These are phyloP conservation scores for Hanseniaspora clermontiae DNA, from an alignment of 805 yeast genomes.

Conservation along the genomic window DNA sequence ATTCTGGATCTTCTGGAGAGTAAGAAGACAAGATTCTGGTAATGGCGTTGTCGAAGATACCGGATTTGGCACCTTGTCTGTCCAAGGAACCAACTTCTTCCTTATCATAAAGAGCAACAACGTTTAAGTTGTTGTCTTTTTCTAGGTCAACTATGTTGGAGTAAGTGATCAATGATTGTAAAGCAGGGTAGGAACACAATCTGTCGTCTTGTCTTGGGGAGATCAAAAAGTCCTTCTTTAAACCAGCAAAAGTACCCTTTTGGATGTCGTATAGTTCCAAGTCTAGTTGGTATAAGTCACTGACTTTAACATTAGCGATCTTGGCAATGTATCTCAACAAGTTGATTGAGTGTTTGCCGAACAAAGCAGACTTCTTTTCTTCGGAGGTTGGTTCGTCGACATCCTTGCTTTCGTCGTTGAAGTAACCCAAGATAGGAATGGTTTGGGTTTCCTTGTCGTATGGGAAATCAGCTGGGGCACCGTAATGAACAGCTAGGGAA, in stretches of 20 bases:
- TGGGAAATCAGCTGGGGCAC: conserved; percentile 53
- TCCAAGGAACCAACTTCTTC: conserved; percentile 77
- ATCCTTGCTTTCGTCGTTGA: conserved; percentile 20
- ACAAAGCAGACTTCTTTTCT: conserved; percentile 51
- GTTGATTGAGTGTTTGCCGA: conserved; percentile 54
- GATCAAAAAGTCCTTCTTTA: conserved; percentile 60
- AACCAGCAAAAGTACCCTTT: conserved; percentile 65
- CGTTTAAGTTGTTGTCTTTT: conserved; percentile 33
- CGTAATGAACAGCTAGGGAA: conserved; percentile 79
- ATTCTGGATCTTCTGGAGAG: conserved; percentile 18
- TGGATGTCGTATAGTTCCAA: conserved; percentile 73
- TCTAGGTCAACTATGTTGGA: conserved; percentile 33
- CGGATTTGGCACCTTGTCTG: conserved; percentile 75
- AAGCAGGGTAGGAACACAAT: conserved; percentile 64
- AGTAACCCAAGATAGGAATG: conserved; percentile 64
- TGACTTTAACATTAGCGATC: conserved; percentile 44
- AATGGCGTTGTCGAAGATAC: conserved; percentile 52
- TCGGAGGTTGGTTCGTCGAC: conserved; percentile 40
- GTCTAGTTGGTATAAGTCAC: conserved; percentile 56
- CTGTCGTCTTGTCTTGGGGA: conserved; percentile 82
- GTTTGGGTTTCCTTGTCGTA: conserved; percentile 66
- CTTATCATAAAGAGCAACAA: conserved; percentile 60
- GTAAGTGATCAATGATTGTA: conserved; percentile 42
- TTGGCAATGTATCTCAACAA: conserved; percentile 58
- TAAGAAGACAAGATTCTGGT: conserved; percentile 37